Base-by-base conservation (phyloP, 2,329 filamentous ascomycete genomes). In the Basipetospora chlamydospora region DNA sequence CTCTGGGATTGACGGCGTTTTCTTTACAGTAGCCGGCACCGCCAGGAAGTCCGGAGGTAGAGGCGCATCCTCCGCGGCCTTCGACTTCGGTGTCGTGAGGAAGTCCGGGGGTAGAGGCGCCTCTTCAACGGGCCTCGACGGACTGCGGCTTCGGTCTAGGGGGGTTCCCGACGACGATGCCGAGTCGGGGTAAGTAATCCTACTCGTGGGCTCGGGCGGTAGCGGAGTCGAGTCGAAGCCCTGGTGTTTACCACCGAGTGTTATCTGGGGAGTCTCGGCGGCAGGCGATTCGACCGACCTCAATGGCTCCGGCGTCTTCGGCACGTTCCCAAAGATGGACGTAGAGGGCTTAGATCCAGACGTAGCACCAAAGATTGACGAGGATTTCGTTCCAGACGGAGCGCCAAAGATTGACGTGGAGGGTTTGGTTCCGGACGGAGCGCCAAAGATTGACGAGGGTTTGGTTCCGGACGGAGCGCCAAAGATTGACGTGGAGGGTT, bases 201-300 rank as follows among this genome's bases (percentile, higher is more conserved):
- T 71, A 59, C 67, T 74, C 37, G 60, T 71, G 39, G 66, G 54
- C 42, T 73, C 68, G 16, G 70, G 68, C 23, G 70, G 69, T 4
- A 73, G 53, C 39, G 70, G 68, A 16, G 47, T 52, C 41, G 57
- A 57, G 39, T 51, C 45, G 22, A n/a, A 13, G 10, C 33, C 30
- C 28, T 41, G 36, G 8, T 52, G 49, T 17, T 49, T 44, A 26
- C 57, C 53, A 25, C 53, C 52, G 26, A 48, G 42, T 43, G 62
- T 65, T 33, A 54, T 49, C 41, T 59, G 56, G 3, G 56, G 53
- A 4, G 52, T 45, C n/a, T 47, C 46, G 17, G 39, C 41, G 36
- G 48, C 47, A 17, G n/a, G n/a, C n/a, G n/a, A n/a, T n/a, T n/a
- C n/a, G n/a, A n/a, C n/a, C n/a, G n/a, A n/a, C n/a, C n/a, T n/a